These are phyloP conservation scores for Buddleja alternifolia DNA, from an alignment of 257 asterid genomes.

Conservation along the genomic window DNA sequence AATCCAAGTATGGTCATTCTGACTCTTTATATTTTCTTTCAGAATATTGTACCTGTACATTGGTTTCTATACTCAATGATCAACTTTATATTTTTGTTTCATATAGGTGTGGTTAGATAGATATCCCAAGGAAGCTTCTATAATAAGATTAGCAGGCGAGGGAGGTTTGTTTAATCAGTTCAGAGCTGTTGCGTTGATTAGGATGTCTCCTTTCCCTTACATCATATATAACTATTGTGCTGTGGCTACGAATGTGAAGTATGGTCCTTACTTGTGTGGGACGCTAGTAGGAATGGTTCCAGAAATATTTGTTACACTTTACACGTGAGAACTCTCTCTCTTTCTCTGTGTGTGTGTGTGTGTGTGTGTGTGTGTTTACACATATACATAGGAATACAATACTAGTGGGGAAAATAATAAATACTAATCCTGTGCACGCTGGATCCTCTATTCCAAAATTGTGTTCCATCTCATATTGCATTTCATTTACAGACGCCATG, in stretches of 20 bases:
- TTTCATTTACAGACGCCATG: too few species aligned
- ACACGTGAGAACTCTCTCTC: conserved; percentile 65
- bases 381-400: neutral
- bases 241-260: conserved; percentile 78
- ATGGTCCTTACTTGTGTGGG: conserved; percentile 75
- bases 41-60: neutral
- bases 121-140: conserved; percentile 82
- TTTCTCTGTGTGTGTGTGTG: too few species aligned
- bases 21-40: neutral
- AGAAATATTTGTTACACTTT: conserved; percentile 79
- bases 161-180: conserved; percentile 75
- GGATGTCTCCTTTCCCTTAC: conserved; percentile 93
- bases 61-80: neutral
- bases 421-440: neutral
- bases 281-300: conserved; percentile 83
- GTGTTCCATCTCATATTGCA: too few species aligned
- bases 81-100: conserved; percentile 1
- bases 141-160: conserved; percentile 84
- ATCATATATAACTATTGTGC: conserved; percentile 78
- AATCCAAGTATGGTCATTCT: conserved; percentile 54
- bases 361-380: neutral
- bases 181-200: conserved; percentile 79
- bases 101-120: conserved; percentile 71
- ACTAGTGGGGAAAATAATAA: neutral
- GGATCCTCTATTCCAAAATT: too few species aligned